Evolutionary conservation across 805 yeast genomes (phyloP).

Genomic region (Citeromyces matritensis): DNA sequence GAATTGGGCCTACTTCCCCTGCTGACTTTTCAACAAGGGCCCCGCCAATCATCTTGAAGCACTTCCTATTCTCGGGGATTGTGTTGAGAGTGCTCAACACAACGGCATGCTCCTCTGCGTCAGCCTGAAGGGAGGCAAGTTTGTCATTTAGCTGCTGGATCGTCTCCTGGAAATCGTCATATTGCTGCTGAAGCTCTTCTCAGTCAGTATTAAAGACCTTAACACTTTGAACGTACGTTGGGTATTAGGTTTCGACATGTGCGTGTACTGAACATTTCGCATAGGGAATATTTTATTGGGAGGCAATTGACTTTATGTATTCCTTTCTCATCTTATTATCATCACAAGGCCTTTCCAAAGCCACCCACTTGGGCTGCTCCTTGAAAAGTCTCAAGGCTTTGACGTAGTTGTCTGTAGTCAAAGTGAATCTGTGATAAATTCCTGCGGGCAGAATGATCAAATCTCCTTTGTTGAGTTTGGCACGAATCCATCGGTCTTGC

Average conservation of each 20-base stretch:
- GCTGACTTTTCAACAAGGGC: conserved; percentile 76
- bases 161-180: conserved; percentile 34
- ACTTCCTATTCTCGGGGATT: conserved; percentile 47
- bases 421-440: conserved; percentile 84
- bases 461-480: conserved; percentile 49
- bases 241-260: neutral
- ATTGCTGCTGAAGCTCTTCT: conserved; percentile 26
- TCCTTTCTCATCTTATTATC: conserved; percentile 25
- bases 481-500: conserved; percentile 60
- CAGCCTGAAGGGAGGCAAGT: conserved; percentile 29
- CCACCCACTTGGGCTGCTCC: conserved; percentile 95
- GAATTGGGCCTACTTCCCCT: conserved; percentile 53
- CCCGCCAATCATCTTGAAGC: conserved; percentile 91
- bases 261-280: neutral
- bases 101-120: conserved; percentile 25
- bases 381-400: conserved; percentile 74
- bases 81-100: conserved; percentile 43
- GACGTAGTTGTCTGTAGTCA: conserved; percentile 46
- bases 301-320: conserved; percentile 18
- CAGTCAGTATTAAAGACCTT: conserved; percentile 2
- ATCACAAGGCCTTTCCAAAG: conserved; percentile 58
- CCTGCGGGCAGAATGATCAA: conserved; percentile 77
- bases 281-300: neutral
- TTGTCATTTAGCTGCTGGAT: conserved; percentile 29
- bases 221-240: neutral